phyloP scores from a whole-genome alignment of 2,329 filamentous ascomycete species.

The Colletotrichum musicola region DNA sequence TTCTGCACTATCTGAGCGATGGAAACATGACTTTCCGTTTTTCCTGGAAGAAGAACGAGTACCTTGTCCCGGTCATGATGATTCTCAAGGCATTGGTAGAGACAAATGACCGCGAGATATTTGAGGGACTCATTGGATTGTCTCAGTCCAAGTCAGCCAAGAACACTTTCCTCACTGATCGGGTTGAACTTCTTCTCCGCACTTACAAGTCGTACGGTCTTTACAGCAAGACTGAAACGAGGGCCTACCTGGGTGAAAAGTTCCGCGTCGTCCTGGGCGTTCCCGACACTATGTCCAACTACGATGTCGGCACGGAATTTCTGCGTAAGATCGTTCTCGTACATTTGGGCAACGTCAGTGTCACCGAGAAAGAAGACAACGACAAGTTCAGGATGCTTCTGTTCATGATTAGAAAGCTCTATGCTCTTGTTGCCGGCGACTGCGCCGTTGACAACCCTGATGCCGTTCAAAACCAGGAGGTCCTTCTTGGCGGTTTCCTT shows the following conservation, averaged over 20 bases:
- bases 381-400: conserved; percentile 96
- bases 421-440: conserved; percentile 91
- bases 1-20: conserved; percentile 94
- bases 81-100: conserved; percentile 94
- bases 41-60: conserved; percentile 98
- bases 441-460: conserved; percentile 96
- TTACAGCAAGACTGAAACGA: conserved; percentile 84
- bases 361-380: conserved; percentile 84
- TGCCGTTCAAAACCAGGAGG: conserved; percentile 95
- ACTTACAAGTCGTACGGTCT: conserved; percentile 94
- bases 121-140: conserved; percentile 88
- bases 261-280: conserved; percentile 91
- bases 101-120: conserved; percentile 96
- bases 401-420: conserved; percentile 97
- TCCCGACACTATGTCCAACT: conserved; percentile 84
- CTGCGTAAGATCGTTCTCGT: conserved; percentile 90
- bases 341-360: conserved; percentile 87
- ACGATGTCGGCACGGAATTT: conserved; percentile 92
- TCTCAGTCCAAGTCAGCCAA: conserved; percentile 81
- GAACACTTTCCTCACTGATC: conserved; percentile 94
- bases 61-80: conserved; percentile 96
- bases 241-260: conserved; percentile 89
- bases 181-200: conserved; percentile 89
- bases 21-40: conserved; percentile 98
- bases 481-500: conserved; percentile 91